phyloP scores from a whole-genome alignment of 176 grass and related monocot genomes.

The Carex parvula region DNA sequence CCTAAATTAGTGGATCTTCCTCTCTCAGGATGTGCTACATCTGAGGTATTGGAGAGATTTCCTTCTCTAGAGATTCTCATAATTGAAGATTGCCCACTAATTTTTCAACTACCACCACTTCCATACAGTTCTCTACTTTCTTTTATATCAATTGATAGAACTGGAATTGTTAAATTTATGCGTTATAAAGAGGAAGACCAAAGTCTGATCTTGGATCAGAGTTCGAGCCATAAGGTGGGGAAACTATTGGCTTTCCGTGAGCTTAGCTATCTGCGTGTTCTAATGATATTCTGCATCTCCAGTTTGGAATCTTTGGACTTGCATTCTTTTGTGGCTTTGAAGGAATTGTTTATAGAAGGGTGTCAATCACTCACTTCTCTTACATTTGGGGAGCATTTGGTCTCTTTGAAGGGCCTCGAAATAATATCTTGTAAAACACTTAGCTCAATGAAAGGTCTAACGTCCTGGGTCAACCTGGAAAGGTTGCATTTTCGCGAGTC shows the following conservation, averaged over 20 bases:
- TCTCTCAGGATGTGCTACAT: not conserved
- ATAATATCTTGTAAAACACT: not conserved
- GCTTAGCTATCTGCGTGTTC: not conserved
- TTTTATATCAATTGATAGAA: too few relatives aligned
- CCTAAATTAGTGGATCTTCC: not conserved
- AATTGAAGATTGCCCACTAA: not conserved
- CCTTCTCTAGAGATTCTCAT: not conserved
- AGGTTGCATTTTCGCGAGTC: rapidly evolving
- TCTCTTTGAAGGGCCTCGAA: not conserved
- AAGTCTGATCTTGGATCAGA: too few relatives aligned
- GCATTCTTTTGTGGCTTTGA: slow-evolving; percentile 6
- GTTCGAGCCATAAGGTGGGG: too few relatives aligned
- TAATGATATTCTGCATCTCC: not conserved
- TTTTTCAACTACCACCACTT: too few relatives aligned
- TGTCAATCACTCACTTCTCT: not conserved
- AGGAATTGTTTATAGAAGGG: not conserved
- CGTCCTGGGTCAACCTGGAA: not conserved
- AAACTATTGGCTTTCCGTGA: not conserved
- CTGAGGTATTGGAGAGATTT: not conserved
- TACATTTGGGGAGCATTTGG: not conserved
- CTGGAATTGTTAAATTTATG: too few relatives aligned
- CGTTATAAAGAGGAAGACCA: too few relatives aligned
- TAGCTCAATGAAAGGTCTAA: not conserved
- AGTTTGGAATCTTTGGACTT: not conserved
- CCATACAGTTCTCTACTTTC: too few relatives aligned